Base-by-base conservation (phyloP, 2,329 filamentous ascomycete genomes). In the Claviceps paspali region DNA sequence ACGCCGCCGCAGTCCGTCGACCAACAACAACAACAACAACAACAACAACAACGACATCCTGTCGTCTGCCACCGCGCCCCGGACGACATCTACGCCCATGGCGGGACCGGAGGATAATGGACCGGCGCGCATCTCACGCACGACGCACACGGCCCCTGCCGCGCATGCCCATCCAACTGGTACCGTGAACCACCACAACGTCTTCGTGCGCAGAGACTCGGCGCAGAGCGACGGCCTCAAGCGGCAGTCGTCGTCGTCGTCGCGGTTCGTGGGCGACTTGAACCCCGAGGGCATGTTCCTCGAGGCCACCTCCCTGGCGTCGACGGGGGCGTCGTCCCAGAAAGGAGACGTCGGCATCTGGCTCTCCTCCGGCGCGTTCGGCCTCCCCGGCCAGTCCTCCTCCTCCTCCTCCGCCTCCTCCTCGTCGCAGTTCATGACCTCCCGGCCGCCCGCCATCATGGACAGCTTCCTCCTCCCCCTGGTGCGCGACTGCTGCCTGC, bases 201-300 rank as follows among this genome's bases (percentile, higher is more conserved):
- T 14, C 21, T 22, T 29, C 4, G 15, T 15, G 21, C 28, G 19
- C 11, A 29, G 4, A 4, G 29, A 30, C 14, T 31, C 35, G 7
- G 27, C 18, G 19, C 35, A 36, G 7, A 29, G n/a, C 14, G 29
- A 37, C 30, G 10, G 24, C 3, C 37, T 29, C 34, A 31, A 34
- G 21, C 40, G 39, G 8, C 49, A 51, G n/a, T n/a, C n/a, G n/a
- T n/a, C n/a, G n/a, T n/a, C n/a, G 28, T 55, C 57, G 0, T 59
- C 57, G 1, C 65, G 71, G 6, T 76, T 74, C 38, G 65, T 76
- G 27, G 70, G 71, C 14, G 71, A 76, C 46, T 47, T 74, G 21
- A 76, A 73, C 44, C 73, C 72, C 2, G 72, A 76, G 49, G 67
- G 67, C 40, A 68, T 76, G 49, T 71, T 77, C 39, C 60, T 72